Percentiles rank a stretch among this genome's conserved stretches.
Conservation (phyloP, 768 basidiomycete genomes). For the Leccinum boreale region DNA sequence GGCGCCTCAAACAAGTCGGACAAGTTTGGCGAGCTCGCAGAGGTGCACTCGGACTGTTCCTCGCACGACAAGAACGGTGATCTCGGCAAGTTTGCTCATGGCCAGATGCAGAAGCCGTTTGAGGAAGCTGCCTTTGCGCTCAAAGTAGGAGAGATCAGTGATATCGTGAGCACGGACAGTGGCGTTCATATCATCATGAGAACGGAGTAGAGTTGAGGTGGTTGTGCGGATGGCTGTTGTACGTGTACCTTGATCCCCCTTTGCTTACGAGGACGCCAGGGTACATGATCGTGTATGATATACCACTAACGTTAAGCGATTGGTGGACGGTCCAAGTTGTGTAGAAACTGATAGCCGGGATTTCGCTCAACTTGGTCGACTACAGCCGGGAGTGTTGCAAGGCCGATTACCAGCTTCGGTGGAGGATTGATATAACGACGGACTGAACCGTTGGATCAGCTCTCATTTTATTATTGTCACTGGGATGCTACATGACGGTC, state of each 20-base stretch:
- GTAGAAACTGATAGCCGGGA: not conserved
- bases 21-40: conserved; percentile 77
- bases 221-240: conserved; percentile 8
- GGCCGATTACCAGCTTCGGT: too few species aligned
- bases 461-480: not conserved
- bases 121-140: conserved; percentile 83
- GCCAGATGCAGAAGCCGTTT: conserved; percentile 97
- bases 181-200: conserved; percentile 93
- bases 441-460: not conserved
- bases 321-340: not conserved
- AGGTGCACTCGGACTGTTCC: conserved; percentile 81
- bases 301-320: not conserved
- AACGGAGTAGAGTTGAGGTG: conserved; percentile 49
- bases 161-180: conserved; percentile 83
- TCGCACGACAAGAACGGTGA: conserved; percentile 83
- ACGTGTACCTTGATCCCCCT: not conserved
- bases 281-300: conserved; percentile 2
- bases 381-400: too few species aligned
- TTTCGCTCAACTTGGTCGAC: not conserved
- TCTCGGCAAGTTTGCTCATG: conserved; percentile 78
- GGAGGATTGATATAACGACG: too few species aligned
- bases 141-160: conserved; percentile 73
- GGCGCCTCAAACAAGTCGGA: conserved; percentile 37
- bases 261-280: not conserved
- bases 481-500: not conserved